Evolutionary conservation across 163 green algal genomes (phyloP), one percentile per base, ranked within the genome.

Genomic region (Trebouxia gelatinosa): DNA sequence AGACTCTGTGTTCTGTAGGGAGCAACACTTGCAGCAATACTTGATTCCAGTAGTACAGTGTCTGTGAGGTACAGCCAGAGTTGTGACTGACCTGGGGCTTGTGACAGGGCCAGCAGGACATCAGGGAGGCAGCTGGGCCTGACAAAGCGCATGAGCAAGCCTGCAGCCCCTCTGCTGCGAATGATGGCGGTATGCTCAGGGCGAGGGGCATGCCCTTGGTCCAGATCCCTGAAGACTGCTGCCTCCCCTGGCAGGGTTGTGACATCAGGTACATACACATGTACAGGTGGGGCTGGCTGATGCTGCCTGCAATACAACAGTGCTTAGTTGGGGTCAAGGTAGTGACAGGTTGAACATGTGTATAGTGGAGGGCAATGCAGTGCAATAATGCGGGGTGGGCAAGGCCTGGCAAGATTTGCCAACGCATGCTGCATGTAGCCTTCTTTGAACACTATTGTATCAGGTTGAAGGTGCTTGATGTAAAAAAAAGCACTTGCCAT

Each of bases 141-240:
- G 68, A 17, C 61, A 40, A 76, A 61, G 43, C 43, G 68, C 40
- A 76, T 62, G 6, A 72, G 64, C 64, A 72, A 16, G 35, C 64
- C 64, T 34, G 64, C 64, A 32, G 21, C 64, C 5, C 64, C 64
- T 28, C 35, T n/a, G 35, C 64, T 72, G 19, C 37, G 64, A 16
- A 72, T 72, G 64, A 72, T 72, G 35, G 50, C 64, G 64, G 35
- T 72, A 23, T 72, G 64, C 64, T 72, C 64, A 35, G 64, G 64
- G n/a, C 64, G 21, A 17, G 64, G 64, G 37, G 64, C 64, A 32
- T 72, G 64, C 19, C 64, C 64, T 1, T 35, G 35, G 16, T 72
- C 64, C 35, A 72, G 35, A 31, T 72, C 35, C 37, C 64, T 72
- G 35, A 72, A 72, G 19, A 72, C 64, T 34, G 64, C 64, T 51